Conservation (phyloP, 2,329 filamentous ascomycete genomes). For the Fusarium piperis region DNA sequence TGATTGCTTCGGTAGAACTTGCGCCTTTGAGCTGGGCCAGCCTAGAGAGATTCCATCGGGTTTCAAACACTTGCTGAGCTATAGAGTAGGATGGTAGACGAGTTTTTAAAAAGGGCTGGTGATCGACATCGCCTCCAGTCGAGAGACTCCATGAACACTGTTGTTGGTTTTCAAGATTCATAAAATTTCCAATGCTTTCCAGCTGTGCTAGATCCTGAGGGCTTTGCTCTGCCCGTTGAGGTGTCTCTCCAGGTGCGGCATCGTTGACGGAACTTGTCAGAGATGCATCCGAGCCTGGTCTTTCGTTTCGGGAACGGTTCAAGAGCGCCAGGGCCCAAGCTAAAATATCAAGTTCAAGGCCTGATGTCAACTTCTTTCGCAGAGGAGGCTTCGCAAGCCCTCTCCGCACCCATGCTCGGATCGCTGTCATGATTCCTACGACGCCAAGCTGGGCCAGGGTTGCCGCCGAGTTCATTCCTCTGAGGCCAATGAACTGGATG, state of each 20-base stretch:
- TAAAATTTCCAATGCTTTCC: not conserved
- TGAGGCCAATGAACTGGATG: conserved; percentile 4
- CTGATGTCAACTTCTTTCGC: not conserved
- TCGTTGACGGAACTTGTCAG: not conserved
- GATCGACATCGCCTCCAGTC: not conserved
- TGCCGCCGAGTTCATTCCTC: conserved; percentile 9
- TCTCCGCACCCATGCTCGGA: not conserved
- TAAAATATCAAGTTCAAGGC: not conserved
- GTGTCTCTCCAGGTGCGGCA: too few relatives aligned
- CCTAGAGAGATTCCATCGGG: not conserved
- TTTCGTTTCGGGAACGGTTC: too few relatives aligned
- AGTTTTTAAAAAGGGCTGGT: not conserved
- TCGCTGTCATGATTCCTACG: not conserved
- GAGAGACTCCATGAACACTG: not conserved
- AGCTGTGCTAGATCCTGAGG: not conserved
- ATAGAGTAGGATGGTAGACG: not conserved
- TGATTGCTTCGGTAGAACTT: not conserved
- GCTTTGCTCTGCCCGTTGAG: too few relatives aligned
- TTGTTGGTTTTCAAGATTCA: too few relatives aligned
- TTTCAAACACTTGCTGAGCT: not conserved
- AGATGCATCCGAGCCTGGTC: not conserved
- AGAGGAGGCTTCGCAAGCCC: not conserved
- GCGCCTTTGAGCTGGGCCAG: not conserved
- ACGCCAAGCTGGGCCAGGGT: not conserved
- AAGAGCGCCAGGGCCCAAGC: not conserved